A percentile compares a stretch with the other conserved stretches of the same genome.
phyloP scores from a whole-genome alignment of 768 basidiomycete species.

The Clavaria fumosa region DNA sequence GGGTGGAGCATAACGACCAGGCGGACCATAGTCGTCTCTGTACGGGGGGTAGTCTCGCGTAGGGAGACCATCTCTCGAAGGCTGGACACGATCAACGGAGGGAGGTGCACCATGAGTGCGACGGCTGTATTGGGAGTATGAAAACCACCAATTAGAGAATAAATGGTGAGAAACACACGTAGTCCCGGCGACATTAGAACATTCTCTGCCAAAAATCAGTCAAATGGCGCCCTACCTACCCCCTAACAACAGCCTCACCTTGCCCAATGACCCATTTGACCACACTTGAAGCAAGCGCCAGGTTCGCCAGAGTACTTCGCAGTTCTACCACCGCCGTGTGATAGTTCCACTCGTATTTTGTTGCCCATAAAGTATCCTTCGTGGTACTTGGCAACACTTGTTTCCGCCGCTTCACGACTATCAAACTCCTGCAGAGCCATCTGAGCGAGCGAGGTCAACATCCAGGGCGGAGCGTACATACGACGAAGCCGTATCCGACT shows the following conservation, averaged over 20 bases:
- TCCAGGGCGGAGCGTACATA: conserved; percentile 24
- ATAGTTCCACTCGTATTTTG: conserved; percentile 78
- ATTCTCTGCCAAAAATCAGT: conserved; percentile 36
- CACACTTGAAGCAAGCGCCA: conserved; percentile 80
- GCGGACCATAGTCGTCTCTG: conserved; percentile 42
- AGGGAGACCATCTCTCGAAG: conserved; percentile 31
- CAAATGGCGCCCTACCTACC: not conserved
- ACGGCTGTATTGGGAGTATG: conserved; percentile 23
- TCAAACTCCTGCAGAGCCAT: conserved; percentile 56
- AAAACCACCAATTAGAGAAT: conserved; percentile 1
- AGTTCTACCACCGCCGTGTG: conserved; percentile 69
- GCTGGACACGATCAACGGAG: conserved; percentile 43
- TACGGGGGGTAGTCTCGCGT: conserved; percentile 24
- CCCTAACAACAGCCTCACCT: conserved; percentile 32
- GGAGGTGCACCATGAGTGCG: conserved; percentile 25
- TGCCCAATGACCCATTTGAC: conserved; percentile 79
- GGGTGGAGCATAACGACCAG: conserved; percentile 26
- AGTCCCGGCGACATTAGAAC: conserved; percentile 34
- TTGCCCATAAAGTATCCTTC: conserved; percentile 89
- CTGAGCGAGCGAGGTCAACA: conserved; percentile 6
- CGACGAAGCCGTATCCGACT: conserved; percentile 82
- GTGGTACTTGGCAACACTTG: conserved; percentile 77
- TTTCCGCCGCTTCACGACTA: conserved; percentile 63
- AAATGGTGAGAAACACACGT: conserved; percentile 27
- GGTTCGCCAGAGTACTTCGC: conserved; percentile 76